phyloP scores from a whole-genome alignment of 176 grass and related monocot species.

The Hyparrhenia diplandra region DNA sequence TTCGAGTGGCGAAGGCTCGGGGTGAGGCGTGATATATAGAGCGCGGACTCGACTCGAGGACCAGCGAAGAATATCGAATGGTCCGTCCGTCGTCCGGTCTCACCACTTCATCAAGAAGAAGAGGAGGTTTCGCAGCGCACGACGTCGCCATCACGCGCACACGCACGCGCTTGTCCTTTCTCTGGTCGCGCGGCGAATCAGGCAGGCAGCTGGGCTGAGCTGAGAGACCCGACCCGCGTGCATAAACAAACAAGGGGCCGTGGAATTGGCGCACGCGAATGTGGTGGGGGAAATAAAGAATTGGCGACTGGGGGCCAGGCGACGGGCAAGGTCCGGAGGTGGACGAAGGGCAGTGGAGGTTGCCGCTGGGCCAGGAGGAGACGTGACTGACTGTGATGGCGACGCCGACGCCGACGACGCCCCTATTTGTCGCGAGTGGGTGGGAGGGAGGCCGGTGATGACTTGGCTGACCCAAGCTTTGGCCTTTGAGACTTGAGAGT shows the following conservation, averaged over 20 bases:
- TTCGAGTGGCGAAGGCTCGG: slow-evolving; percentile 4
- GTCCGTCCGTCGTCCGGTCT: background rate
- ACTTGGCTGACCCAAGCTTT: no score
- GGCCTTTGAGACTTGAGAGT: background rate
- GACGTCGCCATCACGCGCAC: background rate
- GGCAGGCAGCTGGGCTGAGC: background rate
- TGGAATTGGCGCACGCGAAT: slow-evolving; percentile 44
- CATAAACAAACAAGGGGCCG: background rate
- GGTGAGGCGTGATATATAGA: background rate
- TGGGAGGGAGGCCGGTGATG: slow-evolving; percentile 7
- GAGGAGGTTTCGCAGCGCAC: background rate
- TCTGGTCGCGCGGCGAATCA: slow-evolving; percentile 4
- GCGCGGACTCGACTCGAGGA: background rate
- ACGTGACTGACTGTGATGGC: background rate
- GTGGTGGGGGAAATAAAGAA: background rate
- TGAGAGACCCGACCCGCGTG: background rate
- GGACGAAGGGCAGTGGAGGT: background rate
- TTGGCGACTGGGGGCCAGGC: background rate
- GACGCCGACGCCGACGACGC: background rate
- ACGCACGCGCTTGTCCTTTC: slow-evolving; percentile 1
- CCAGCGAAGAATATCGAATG: background rate
- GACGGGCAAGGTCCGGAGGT: background rate
- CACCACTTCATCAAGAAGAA: no score
- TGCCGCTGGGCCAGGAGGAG: background rate
- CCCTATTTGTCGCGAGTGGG: background rate